Percentiles rank a stretch among this genome's conserved stretches.
Evolutionary conservation across 257 asterid genomes (phyloP).

Genomic region (Avicennia marina): DNA sequence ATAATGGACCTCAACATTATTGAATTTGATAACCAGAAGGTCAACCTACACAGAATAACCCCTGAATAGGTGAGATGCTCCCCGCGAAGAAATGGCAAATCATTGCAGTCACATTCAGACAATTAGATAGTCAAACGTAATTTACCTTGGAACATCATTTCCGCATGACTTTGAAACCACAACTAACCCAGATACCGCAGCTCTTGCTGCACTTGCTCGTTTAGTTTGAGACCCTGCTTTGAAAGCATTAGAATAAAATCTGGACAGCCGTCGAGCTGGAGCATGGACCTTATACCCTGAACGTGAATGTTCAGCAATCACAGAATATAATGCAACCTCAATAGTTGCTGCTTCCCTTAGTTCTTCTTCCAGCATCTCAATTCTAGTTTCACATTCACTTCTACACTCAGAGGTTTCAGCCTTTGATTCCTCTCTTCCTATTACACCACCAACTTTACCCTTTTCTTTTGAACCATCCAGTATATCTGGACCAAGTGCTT

Average conservation of each 20-base stretch:
- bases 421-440: constrained; percentile 25
- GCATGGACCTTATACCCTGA: constrained; percentile 82
- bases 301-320: constrained; percentile 81
- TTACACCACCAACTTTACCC: constrained; percentile 15
- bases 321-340: constrained; percentile 78
- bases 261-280: constrained; percentile 83
- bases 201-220: constrained; percentile 76
- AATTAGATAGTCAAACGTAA: constrained; percentile 9
- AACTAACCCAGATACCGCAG: constrained; percentile 72
- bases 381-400: constrained; percentile 41
- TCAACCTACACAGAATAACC: constrained; percentile 50
- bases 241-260: constrained; percentile 74
- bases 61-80: neutral
- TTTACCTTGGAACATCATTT: constrained; percentile 83
- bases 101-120: neutral
- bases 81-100: neutral
- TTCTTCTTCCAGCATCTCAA: constrained; percentile 82
- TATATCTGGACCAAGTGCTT: constrained; percentile 27
- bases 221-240: constrained; percentile 47
- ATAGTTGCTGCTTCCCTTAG: constrained; percentile 75
- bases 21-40: constrained; percentile 85
- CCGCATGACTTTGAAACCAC: constrained; percentile 94
- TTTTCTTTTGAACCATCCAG: constrained; percentile 20
- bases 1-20: constrained; percentile 85
- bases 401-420: constrained; percentile 28